phyloP scores from a whole-genome alignment of 2,329 filamentous ascomycete species.

The Penicillium hesseltinei region DNA sequence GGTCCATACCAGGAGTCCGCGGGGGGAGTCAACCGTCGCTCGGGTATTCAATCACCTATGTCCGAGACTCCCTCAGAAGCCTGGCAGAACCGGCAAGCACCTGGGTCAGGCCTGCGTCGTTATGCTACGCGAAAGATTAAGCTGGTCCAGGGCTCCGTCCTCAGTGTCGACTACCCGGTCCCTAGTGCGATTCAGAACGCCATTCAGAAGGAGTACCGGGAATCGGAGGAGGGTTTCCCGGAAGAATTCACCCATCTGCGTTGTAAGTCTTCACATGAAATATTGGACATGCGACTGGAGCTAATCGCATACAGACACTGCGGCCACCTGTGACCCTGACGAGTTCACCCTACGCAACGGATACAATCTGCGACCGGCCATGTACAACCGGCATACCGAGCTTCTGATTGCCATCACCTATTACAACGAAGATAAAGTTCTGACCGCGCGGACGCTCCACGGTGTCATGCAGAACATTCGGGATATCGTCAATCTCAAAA shows the following conservation, averaged over 20 bases:
- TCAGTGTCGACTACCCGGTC: constrained; percentile 95
- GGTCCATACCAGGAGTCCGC: constrained; percentile 59
- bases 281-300: not conserved
- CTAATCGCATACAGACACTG: constrained; percentile 62
- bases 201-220: constrained; percentile 85
- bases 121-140: constrained; percentile 96
- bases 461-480: constrained; percentile 98
- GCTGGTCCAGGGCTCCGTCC: constrained; percentile 90
- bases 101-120: constrained; percentile 65
- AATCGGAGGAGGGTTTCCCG: constrained; percentile 74
- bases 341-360: constrained; percentile 98
- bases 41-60: constrained; percentile 54
- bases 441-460: constrained; percentile 87
- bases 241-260: constrained; percentile 98
- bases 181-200: constrained; percentile 97
- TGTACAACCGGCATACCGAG: constrained; percentile 99
- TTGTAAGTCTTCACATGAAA: constrained; percentile 51
- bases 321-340: constrained; percentile 94
- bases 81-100: constrained; percentile 74
- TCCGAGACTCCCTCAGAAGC: constrained; percentile 66
- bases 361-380: constrained; percentile 93
- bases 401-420: constrained; percentile 96
- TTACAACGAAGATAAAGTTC: constrained; percentile 97
- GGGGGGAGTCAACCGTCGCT: constrained; percentile 44
- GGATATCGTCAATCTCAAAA: constrained; percentile 96